phyloP scores from a whole-genome alignment of 2,329 filamentous ascomycete species.

The Monosporascus sp. region DNA sequence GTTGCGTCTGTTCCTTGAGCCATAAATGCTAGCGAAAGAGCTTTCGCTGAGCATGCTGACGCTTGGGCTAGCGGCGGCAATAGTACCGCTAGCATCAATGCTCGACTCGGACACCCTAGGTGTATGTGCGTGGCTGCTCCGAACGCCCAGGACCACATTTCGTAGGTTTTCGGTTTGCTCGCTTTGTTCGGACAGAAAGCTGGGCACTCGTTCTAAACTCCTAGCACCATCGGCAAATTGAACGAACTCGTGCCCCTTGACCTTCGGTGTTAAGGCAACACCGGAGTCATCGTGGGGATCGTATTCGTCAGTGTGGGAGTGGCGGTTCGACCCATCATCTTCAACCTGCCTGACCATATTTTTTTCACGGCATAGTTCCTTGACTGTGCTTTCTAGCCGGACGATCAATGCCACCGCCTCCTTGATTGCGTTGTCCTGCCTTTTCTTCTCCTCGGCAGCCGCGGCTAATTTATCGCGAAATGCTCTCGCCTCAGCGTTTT shows the following conservation, averaged over 20 bases:
- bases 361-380: slow-evolving; percentile 48
- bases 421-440: slow-evolving; percentile 58
- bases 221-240: slow-evolving; percentile 28
- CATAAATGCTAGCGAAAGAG: slow-evolving; percentile 62
- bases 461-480: slow-evolving; percentile 53
- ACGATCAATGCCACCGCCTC: slow-evolving; percentile 68
- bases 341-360: slow-evolving; percentile 49
- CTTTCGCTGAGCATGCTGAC: slow-evolving; percentile 63
- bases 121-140: slow-evolving; percentile 45
- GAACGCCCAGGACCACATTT: slow-evolving; percentile 50
- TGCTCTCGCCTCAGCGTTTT: slow-evolving; percentile 49
- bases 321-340: slow-evolving; percentile 30
- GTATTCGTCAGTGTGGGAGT: slow-evolving; percentile 26
- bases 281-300: slow-evolving; percentile 14
- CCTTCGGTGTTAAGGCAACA: slow-evolving; percentile 17
- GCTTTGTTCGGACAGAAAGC: slow-evolving; percentile 56
- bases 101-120: slow-evolving; percentile 40
- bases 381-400: slow-evolving; percentile 54
- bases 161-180: slow-evolving; percentile 57
- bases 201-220: slow-evolving; percentile 53
- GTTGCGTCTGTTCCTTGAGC: slow-evolving; percentile 24
- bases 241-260: slow-evolving; percentile 8
- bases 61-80: slow-evolving; percentile 50
- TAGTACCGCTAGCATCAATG: slow-evolving; percentile 29
- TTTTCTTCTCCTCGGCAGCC: slow-evolving; percentile 55